Evolutionary conservation across 2,329 filamentous ascomycete species (phyloP).

Genomic region (Pseudogymnoascus sp.): DNA sequence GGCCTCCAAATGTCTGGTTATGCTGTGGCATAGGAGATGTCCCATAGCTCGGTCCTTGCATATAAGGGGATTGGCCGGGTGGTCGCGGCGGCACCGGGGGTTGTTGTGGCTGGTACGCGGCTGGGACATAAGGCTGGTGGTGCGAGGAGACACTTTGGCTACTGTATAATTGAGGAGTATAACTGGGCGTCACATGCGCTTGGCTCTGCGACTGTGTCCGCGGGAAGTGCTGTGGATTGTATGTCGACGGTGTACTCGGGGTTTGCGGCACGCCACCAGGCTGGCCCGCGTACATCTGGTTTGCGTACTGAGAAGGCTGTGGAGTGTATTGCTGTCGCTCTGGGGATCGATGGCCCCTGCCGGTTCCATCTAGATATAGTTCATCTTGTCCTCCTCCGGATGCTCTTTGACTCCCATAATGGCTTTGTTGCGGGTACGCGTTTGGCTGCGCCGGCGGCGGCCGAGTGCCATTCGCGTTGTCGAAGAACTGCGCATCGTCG

Average conservation of each 20-base stretch:
- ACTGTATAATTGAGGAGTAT: conserved; percentile 41
- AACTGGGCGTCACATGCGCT: conserved; percentile 29
- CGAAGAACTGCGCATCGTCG: conserved; percentile 57
- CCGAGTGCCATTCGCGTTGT: conserved; percentile 23
- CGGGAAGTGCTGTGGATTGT: conserved; percentile 56
- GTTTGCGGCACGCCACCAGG: not conserved
- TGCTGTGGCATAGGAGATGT: not conserved
- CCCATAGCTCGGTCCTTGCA: not conserved
- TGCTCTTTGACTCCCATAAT: not conserved
- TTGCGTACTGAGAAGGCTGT: conserved; percentile 30
- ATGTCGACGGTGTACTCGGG: conserved; percentile 38
- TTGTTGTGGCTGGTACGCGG: conserved; percentile 36
- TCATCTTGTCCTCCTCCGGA: conserved; percentile 11
- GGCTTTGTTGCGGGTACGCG: conserved; percentile 15
- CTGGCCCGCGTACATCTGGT: conserved; percentile 12
- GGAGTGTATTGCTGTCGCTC: conserved; percentile 23
- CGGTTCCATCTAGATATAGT: conserved; percentile 3
- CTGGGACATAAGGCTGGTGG: conserved; percentile 60
- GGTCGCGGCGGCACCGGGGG: conserved; percentile 38
- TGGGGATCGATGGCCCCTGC: not conserved
- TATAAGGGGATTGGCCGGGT: conserved; percentile 23
- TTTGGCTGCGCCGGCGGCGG: conserved; percentile 41
- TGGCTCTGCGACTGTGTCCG: conserved; percentile 30
- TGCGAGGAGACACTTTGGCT: conserved; percentile 42
- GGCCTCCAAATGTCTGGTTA: not conserved